Base-by-base conservation (phyloP, 768 basidiomycete species). In the Xerocomellus intermedius region DNA sequence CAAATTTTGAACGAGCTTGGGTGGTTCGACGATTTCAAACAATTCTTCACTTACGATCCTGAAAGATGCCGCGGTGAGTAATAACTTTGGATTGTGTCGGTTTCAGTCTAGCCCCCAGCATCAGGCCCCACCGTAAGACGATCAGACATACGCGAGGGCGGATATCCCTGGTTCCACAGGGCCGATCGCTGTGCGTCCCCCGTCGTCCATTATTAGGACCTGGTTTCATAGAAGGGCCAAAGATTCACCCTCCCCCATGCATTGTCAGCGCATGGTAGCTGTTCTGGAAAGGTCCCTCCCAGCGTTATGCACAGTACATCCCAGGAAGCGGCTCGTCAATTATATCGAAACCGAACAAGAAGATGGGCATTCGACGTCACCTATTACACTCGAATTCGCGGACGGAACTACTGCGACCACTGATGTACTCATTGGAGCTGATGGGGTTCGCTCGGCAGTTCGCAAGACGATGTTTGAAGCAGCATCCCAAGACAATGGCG, bases 351-450 rank as follows among this genome's bases (percentile, higher is more conserved):
- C 33, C 0, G 36, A 59, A 12, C 43, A 54, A 39, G 53, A 37
- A 7, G 41, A 54, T 8, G 68, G 75, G 47, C 70, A 69, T 7
- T 69, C 72, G 17, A 68, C 49, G 2, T 61, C 39, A 6, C 22
- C 53, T 0, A 57, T 60, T 13, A 41, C 9, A 14, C 56, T 65
- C 2, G 24, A 48, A 2, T 65, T 65, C 10, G 32, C 57, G 1
- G 61, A 65, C 26, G 57, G 60, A 5, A 60, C 57, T 1, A 50
- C 21, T 2, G 52, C 72, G 8, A 67, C 60, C 33, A 69, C 78
- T 9, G 74, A 81, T 48, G 57, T 81, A 16, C 72, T 80, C 4
- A 56, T 80, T 42, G 80, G 78, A 4, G 77, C 76, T 39, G 79
- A 80, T 56, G 80, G 80, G 5, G 69, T 81, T 21, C 69, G 63